Evolutionary conservation across 2,329 filamentous ascomycete species (phyloP), one percentile per base, ranked within the genome.

Genomic region (Gremmenia infestans): DNA sequence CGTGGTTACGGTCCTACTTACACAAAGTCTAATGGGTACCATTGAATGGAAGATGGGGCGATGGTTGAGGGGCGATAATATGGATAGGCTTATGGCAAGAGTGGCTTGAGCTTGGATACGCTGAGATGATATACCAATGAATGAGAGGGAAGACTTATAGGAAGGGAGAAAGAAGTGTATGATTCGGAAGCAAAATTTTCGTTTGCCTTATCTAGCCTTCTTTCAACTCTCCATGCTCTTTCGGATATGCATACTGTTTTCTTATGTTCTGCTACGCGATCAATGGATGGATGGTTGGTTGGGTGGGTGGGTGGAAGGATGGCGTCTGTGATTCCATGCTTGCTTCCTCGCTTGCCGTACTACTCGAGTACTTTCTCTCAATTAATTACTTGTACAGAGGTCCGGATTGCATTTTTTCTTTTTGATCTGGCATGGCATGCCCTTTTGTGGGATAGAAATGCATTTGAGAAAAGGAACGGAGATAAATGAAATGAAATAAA

Each of bases 1-100:
- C 62, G 69, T 32, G 67, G 68, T 37, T 43, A 66, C 2, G 66
- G 67, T 5, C 65, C 67, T 19, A 70, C 67, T 14, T 68, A 67
- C 48, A 59, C 60, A 45, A 45, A 46, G 15, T 57, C 45, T 35
- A 68, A 66, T 48, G 65, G 64, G 25, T 68, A 66, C 56, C 64
- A 68, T 54, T 70, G 59, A 68, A 55, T 52, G 53, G 54, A 43
- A 52, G 43, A 60, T 50, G 59, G 62, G 39, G 47, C 5, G 54
- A 35, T 19, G 19, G 19, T 19, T 2, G 32, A 59, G 49, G 49
- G 53, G 40, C 52, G 12, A 54, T 50, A 39, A 60, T 55, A 47
- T 28, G 23, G 25, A 28, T 23, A 15, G 63, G 57, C 59, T 63
- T 60, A 60, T 56, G 54, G 59, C 56, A 60, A 62, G 23, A 25